Base-by-base conservation (phyloP, 352 stramenopile genomes). In the Phytophthora chlamydospora region DNA sequence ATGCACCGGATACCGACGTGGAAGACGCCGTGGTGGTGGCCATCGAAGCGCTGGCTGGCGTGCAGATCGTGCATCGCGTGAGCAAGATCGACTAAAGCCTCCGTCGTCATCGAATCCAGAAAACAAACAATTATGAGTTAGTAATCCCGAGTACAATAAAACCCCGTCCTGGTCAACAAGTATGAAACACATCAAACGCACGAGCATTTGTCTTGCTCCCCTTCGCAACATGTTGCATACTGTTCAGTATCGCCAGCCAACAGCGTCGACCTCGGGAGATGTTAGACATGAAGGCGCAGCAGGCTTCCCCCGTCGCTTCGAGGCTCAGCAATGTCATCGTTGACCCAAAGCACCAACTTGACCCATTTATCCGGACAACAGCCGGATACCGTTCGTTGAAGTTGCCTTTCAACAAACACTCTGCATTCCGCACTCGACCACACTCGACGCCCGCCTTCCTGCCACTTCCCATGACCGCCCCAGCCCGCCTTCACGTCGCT, bases 21-120 rank as follows among this genome's bases (percentile, higher is more conserved):
- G 67, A 77, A 61, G 44, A 61, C 2, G 58, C 43, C 34, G 75
- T 84, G 13, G 58, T 87, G 14, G 19, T 64, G 34, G 75, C 75
- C 14, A 87, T 87, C 47, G 58, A 84, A 51, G 69, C 55, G 34
- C 59, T 87, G 11, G 24, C 60, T 44, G 77, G 66, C 17, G 77
- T 87, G 17, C 62, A 72, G 16, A 66, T 71, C 56, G 77, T 87
- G 49, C 70, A 66, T 60, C 64, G 68, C 53, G 64, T 73, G 39
- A 58, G 51, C 52, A 60, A 63, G 36, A 72, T 66, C 32, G 62
- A 68, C 14, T 71, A 40, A 58, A 6, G 8, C 43, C 14, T 13
- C 4, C 12, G n/a, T 13, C 14, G 17, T 39, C 36, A 24, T 12
- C 12, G 56, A 53, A 41, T 38, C 34, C 32, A 59, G 63, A 29